A percentile compares a stretch with the other conserved stretches of the same genome.
These are phyloP conservation scores for Penicillium sp. DNA, from an alignment of 2,329 filamentous ascomycete genomes.

Conservation along the genomic window DNA sequence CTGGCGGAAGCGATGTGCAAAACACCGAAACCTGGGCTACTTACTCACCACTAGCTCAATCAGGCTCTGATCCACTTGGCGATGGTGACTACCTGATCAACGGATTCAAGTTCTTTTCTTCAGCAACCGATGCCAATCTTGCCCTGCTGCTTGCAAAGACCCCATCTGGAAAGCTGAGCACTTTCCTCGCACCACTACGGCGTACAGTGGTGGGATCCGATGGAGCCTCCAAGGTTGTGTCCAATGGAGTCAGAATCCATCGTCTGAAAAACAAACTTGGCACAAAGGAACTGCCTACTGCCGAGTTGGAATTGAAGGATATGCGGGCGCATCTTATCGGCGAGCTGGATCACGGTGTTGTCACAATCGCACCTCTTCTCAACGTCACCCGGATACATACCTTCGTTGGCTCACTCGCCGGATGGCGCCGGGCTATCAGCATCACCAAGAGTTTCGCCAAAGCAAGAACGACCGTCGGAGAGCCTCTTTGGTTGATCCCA, in stretches of 20 bases:
- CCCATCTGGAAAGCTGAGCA: constrained; percentile 54
- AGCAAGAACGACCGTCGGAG: constrained; percentile 39
- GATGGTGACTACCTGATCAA: constrained; percentile 49
- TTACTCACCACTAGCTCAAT: constrained; percentile 21
- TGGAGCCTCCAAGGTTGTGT: constrained; percentile 41
- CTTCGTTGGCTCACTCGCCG: constrained; percentile 38
- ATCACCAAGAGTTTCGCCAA: constrained; percentile 45
- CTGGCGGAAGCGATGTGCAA: constrained; percentile 38
- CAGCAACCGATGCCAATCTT: constrained; percentile 66
- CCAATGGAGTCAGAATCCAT: constrained; percentile 67
- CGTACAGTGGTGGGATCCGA: constrained; percentile 29
- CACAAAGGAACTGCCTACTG: constrained; percentile 69
- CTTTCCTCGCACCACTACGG: constrained; percentile 67
- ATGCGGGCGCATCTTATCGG: constrained; percentile 69
- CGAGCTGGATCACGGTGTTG: constrained; percentile 64
- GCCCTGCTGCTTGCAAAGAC: constrained; percentile 64
- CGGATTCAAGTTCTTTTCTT: constrained; percentile 74
- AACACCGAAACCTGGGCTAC: constrained; percentile 38
- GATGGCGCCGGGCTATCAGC: constrained; percentile 42
- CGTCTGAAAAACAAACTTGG: constrained; percentile 73
- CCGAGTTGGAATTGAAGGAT: constrained; percentile 62
- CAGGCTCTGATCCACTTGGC: constrained; percentile 14
- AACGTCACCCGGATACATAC: constrained; percentile 61
- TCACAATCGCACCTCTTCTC: constrained; percentile 68
- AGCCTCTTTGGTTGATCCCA: constrained; percentile 40